These are phyloP conservation scores for Aegilops speltoides DNA, from an alignment of 176 grass and related monocot species.

Conservation along the genomic window DNA sequence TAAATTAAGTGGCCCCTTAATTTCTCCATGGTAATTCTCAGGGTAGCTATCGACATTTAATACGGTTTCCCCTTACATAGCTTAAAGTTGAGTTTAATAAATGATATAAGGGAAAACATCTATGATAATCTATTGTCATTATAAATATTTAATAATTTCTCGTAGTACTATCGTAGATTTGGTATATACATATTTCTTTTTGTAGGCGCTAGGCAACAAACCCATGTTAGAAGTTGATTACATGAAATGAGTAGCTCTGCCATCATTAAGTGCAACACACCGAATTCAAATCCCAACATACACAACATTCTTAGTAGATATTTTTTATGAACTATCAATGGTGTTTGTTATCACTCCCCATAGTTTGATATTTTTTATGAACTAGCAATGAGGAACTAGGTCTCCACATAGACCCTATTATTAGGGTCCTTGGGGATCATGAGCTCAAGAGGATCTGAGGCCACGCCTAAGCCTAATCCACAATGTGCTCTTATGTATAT, in stretches of 20 bases:
- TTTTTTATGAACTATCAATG: background rate
- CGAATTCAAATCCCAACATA: too few species aligned
- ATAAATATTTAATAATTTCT: background rate
- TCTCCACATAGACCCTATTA: background rate
- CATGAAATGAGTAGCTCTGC: background rate
- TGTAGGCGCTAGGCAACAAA: background rate
- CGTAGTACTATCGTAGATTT: background rate
- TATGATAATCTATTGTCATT: background rate
- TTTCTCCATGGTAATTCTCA: background rate
- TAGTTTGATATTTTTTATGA: too few species aligned
- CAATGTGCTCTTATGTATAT: background rate
- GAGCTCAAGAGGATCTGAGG: background rate
- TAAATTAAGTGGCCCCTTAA: background rate
- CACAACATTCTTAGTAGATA: background rate
- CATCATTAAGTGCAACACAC: background rate
- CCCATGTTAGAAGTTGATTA: background rate
- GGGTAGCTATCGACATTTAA: background rate
- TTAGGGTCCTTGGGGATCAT: background rate
- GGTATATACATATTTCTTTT: background rate
- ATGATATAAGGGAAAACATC: background rate
- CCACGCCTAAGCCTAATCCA: too few species aligned
- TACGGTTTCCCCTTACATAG: background rate
- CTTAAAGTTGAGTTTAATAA: background rate
- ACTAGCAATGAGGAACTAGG: background rate
- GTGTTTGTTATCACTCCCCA: background rate